phyloP scores from a whole-genome alignment of 345 rosid genomes.

The Eucalyptus shirleyi region DNA sequence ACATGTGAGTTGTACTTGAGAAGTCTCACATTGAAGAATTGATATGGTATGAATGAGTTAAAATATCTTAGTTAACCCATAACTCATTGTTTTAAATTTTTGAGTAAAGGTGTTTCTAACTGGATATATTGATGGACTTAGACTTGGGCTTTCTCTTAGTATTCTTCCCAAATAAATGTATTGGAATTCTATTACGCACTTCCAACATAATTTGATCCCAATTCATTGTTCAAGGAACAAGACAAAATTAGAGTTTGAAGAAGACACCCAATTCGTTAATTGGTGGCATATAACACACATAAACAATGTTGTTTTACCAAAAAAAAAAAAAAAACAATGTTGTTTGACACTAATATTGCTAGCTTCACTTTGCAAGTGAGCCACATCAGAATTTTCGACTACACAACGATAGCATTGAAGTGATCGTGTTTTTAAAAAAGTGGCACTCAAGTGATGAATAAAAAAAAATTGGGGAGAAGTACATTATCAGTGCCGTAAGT shows the following conservation, averaged over 20 bases:
- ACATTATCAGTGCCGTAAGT: too few species aligned
- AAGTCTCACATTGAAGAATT: too few species aligned
- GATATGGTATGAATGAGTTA: too few species aligned
- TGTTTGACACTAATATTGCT: neutral
- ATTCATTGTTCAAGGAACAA: neutral
- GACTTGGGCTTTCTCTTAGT: too few species aligned
- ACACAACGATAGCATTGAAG: rapidly evolving
- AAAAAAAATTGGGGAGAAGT: neutral
- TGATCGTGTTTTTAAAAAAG: neutral
- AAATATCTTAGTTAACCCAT: too few species aligned
- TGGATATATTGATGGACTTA: rapidly evolving
- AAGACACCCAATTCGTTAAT: neutral
- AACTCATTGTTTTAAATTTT: too few species aligned
- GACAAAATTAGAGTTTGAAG: neutral
- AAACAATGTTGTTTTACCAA: neutral
- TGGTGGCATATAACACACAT: neutral
- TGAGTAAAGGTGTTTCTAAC: too few species aligned
- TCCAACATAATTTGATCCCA: too few species aligned
- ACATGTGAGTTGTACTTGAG: too few species aligned
- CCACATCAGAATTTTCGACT: neutral
- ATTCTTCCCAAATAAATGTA: rapidly evolving
- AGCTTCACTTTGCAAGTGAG: neutral
- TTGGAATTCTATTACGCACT: too few species aligned
- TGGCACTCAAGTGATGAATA: neutral
- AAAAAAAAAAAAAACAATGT: too few species aligned